These are phyloP conservation scores for Lathyrus oleraceus DNA, from an alignment of 306 rosid species.

Conservation along the genomic window DNA sequence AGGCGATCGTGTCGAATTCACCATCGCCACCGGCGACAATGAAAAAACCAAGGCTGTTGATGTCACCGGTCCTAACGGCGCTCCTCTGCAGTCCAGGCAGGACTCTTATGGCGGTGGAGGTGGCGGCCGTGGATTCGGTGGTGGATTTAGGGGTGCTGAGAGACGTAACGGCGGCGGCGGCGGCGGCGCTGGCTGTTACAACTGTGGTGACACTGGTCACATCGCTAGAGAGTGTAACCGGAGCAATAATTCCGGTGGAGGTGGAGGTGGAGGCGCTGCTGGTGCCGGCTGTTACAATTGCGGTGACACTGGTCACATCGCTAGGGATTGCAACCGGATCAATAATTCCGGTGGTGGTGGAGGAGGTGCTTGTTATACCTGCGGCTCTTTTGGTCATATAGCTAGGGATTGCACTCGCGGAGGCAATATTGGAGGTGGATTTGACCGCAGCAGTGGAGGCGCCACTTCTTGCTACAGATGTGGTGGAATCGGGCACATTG, in stretches of 20 bases:
- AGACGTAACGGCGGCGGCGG: constrained; percentile 49
- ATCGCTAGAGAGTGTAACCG: constrained; percentile 72
- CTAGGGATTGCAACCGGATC: not conserved
- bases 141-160: constrained; percentile 58
- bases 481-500: constrained; percentile 59
- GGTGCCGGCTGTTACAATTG: constrained; percentile 51
- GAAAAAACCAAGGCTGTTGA: constrained; percentile 81
- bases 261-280: constrained; percentile 34
- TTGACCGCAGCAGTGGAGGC: not conserved
- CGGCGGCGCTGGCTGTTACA: constrained; percentile 55
- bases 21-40: constrained; percentile 55
- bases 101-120: constrained; percentile 37
- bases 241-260: constrained; percentile 25
- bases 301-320: constrained; percentile 63
- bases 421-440: constrained; percentile 27
- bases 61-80: constrained; percentile 68
- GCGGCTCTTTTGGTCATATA: constrained; percentile 8
- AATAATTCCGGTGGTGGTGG: no score
- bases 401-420: constrained; percentile 70
- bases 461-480: constrained; percentile 56
- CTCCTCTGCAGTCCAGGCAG: constrained; percentile 48
- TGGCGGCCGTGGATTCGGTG: constrained; percentile 47
- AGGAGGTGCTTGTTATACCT: no score
- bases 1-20: constrained; percentile 74
- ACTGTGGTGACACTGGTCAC: constrained; percentile 71